Evolutionary conservation across 2,329 filamentous ascomycete species (phyloP).

Genomic region (Monilinia vaccinii-corymbosi): DNA sequence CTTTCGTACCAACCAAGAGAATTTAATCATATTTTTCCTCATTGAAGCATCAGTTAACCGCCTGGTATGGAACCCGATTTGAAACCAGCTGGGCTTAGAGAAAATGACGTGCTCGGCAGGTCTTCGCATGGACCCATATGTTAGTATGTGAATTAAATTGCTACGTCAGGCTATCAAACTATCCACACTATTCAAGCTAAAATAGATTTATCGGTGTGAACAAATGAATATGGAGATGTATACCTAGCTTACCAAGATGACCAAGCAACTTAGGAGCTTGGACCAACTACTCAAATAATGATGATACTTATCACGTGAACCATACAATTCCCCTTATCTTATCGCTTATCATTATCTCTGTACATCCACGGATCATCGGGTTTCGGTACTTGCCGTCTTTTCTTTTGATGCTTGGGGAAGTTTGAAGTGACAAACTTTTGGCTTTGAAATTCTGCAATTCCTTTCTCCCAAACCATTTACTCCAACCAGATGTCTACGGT

Average conservation of each 20-base stretch:
- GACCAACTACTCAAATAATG: not conserved
- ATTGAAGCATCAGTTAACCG: not conserved
- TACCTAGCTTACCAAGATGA: too few relatives aligned
- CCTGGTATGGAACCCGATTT: conserved; percentile 4
- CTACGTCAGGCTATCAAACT: not conserved
- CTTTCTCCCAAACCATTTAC: not conserved
- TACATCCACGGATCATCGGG: not conserved
- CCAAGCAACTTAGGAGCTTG: too few relatives aligned
- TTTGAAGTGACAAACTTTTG: conserved; percentile 6
- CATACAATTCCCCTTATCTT: not conserved
- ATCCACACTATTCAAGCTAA: not conserved
- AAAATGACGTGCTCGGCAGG: conserved; percentile 8
- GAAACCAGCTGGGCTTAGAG: not conserved
- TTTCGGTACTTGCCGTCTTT: not conserved
- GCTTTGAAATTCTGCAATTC: not conserved
- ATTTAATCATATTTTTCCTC: not conserved
- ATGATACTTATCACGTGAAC: not conserved
- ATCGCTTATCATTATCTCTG: not conserved
- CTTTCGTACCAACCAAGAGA: not conserved
- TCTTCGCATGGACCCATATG: conserved; percentile 5
- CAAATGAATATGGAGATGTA: too few relatives aligned
- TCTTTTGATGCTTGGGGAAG: not conserved
- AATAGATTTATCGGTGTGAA: not conserved
- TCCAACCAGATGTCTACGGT: conserved; percentile 24
- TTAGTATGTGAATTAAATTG: not conserved